Evolutionary conservation across 306 rosid species (phyloP).

Genomic region (Rosa lucieae): DNA sequence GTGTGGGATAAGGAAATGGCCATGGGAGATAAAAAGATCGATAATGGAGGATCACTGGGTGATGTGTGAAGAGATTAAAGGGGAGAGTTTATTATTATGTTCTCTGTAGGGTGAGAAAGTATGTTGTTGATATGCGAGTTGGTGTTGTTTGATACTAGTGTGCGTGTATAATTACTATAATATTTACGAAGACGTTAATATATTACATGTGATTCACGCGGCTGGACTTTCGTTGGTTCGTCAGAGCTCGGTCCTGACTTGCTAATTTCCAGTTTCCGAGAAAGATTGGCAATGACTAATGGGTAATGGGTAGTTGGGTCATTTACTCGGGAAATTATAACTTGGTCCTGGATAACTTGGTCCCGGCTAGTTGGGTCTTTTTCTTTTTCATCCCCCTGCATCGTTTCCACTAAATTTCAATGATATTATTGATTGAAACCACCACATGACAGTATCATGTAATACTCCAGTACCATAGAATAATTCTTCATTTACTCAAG

Average conservation of each 20-base stretch:
- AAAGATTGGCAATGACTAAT: neutral
- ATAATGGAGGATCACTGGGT: neutral
- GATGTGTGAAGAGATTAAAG: neutral
- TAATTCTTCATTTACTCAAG: neutral
- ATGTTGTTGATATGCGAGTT: neutral
- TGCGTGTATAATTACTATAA: neutral
- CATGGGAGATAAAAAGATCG: conserved; percentile 16
- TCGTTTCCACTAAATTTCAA: too few relatives aligned
- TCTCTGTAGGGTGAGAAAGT: neutral
- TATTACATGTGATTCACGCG: neutral
- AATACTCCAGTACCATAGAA: too few relatives aligned
- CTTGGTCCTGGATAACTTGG: too few relatives aligned
- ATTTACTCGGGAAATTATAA: neutral
- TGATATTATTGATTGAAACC: too few relatives aligned
- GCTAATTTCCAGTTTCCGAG: neutral
- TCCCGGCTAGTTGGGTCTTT: too few relatives aligned
- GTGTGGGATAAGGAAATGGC: conserved; percentile 38
- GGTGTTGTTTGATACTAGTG: neutral
- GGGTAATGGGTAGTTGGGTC: neutral
- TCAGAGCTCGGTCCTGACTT: neutral
- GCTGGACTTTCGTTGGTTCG: neutral
- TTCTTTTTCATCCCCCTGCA: too few relatives aligned
- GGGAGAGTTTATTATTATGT: neutral
- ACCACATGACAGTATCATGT: too few relatives aligned
- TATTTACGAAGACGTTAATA: neutral